Evolutionary conservation across 495 filamentous ascomycete genomes (phyloP).

Genomic region (Xylaria grammica): DNA sequence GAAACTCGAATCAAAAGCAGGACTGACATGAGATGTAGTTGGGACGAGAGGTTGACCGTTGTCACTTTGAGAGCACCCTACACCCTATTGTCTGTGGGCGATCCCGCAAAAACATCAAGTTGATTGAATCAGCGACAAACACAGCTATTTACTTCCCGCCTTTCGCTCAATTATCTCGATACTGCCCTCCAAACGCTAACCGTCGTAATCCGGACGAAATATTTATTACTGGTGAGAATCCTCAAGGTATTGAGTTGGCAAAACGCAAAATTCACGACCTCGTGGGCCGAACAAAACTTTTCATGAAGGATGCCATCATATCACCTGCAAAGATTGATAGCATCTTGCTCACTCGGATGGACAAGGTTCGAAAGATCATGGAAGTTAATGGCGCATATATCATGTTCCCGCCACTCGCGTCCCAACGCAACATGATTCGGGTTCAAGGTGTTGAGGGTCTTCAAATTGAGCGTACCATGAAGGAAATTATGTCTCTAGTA

Average conservation of each 20-base stretch:
- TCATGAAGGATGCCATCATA: conserved; percentile 87
- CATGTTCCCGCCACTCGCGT: conserved; percentile 83
- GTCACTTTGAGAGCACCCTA: conserved; percentile 82
- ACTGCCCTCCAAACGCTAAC: conserved; percentile 77
- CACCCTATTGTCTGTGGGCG: conserved; percentile 91
- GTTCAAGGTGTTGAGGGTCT: conserved; percentile 91
- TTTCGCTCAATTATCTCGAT: conserved; percentile 87
- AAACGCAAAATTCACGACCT: conserved; percentile 88
- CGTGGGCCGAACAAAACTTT: conserved; percentile 76
- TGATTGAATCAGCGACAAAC: conserved; percentile 90
- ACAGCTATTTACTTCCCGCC: conserved; percentile 98
- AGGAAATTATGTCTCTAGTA: conserved; percentile 93
- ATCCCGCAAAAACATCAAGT: conserved; percentile 92
- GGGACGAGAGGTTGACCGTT: conserved; percentile 79
- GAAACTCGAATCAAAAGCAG: neutral
- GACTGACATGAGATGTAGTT: conserved; percentile 61
- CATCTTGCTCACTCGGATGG: conserved; percentile 85
- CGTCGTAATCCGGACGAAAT: conserved; percentile 86
- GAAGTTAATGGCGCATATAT: conserved; percentile 95
- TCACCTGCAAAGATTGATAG: conserved; percentile 90
- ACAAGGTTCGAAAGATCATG: conserved; percentile 97
- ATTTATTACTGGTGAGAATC: conserved; percentile 87
- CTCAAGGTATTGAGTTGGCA: conserved; percentile 79
- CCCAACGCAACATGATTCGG: conserved; percentile 76
- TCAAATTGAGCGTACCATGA: conserved; percentile 90